Evolutionary conservation across 139 green algal species (phyloP), one percentile per base, ranked within the genome.

Genomic region (Zygnema circumcarinatum): DNA sequence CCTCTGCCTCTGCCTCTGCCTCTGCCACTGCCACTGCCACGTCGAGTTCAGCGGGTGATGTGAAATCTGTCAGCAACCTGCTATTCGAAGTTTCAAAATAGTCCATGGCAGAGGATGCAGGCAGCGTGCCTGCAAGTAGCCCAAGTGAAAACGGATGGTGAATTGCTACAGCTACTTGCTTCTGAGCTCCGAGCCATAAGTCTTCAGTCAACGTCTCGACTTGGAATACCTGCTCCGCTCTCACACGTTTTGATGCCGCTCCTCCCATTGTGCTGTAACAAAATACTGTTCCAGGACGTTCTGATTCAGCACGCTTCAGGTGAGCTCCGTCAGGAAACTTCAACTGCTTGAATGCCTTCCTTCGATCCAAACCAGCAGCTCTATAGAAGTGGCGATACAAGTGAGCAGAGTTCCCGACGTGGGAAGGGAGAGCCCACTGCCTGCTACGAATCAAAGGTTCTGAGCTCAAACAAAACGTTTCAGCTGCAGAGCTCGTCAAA

Each of bases 1-100:
- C 7, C 69, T 41, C 69, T 72, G 54, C 54, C 54, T 29, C 54
- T 72, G 54, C 54, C 54, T 72, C 54, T 72, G 25, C 54, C 54
- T 72, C 54, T 72, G 54, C 54, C 25, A 29, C 54, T 20, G 69
- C 11, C 11, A 78, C 69, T 38, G 47, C 47, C 7, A 16, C 47
- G 47, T 62, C 47, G 7, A 25, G 47, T 62, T 62, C 16, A 7
- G 47, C 7, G 16, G 47, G 7, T 62, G 47, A 7, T 25, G 7
- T 25, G 7, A 16, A 62, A 16, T 62, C 47, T 62, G 7, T 62
- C 16, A 62, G 16, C n/a, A n/a, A n/a, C n/a, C n/a, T n/a, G n/a
- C n/a, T n/a, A n/a, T n/a, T n/a, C n/a, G n/a, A n/a, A n/a, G n/a
- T n/a, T n/a, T n/a, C n/a, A n/a, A n/a, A n/a, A 62, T 62, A 62